Evolutionary conservation across 257 asterid species (phyloP), one percentile per base, ranked within the genome.

Genomic region (Solanum medicagineum): DNA sequence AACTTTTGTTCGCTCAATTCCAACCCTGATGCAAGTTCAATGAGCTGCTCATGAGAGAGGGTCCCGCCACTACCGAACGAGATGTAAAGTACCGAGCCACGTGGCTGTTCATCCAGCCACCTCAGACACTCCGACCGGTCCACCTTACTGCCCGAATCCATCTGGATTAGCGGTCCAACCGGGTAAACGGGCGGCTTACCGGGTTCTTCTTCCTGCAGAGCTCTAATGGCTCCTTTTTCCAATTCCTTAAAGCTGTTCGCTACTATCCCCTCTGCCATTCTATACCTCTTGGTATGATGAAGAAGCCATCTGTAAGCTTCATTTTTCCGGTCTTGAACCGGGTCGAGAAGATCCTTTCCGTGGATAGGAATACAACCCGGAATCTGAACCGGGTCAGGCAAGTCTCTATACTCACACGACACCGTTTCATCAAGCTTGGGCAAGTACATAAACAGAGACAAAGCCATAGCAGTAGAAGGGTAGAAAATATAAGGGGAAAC

Each of bases 41-140:
- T 62, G 0, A 88, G 60, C 56, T 95, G 97, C 4, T 86, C 86
- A 26, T 87, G 92, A 5, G 93, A 65, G 17, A 93, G 88, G 40
- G 96, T 86, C 85, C 98, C 98, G 55, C 94, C 98, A 16, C 98
- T 94, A 4, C 98, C 98, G 8, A 91, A 94, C 0, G 97, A 95
- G 6, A 95, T 84, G 66, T 79, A 95, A 80, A 95, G 22, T 5
- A 95, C 98, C 0, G 98, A 95, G 0, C 91, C 92, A 36, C 79
- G 87, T 14, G 98, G 98, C 86, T 95, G 98, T 1, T 91, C 87
- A 69, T 89, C 90, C 63, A 95, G 57, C 98, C 98, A 95, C 63
- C 89, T 88, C 59, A 88, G 19, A 84, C 92, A 88, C 0, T 77
- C 88, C 7, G 71, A 49, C 6, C 77, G 86, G 0, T 79, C 87